Conservation (phyloP, 2,329 filamentous ascomycete species). For the Exophiala calicioides region DNA sequence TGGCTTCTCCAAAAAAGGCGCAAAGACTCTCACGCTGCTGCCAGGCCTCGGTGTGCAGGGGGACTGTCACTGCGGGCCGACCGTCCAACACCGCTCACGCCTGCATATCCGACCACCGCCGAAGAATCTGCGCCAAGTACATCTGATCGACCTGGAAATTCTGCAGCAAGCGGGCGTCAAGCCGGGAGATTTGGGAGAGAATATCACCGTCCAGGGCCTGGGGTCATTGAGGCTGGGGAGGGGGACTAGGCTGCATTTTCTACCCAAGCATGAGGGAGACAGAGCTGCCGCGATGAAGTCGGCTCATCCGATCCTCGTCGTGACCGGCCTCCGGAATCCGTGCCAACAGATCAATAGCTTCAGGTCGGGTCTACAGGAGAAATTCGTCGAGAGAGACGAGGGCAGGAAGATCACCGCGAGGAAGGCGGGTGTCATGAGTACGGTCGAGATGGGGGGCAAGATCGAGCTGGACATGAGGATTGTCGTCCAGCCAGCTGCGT, state of each 20-base stretch:
- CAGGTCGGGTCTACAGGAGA: slow-evolving; percentile 23
- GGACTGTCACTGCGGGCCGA: slow-evolving; percentile 31
- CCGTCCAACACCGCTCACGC: slow-evolving; percentile 31
- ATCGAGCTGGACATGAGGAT: slow-evolving; percentile 30
- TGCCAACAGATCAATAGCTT: slow-evolving; percentile 31
- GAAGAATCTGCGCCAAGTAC: slow-evolving; percentile 35
- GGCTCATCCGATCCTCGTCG: slow-evolving; percentile 18
- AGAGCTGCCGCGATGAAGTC: not conserved
- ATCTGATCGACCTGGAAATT: slow-evolving; percentile 32
- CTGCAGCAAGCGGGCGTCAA: slow-evolving; percentile 18
- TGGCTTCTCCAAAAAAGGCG: slow-evolving; percentile 31
- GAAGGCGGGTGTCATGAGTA: slow-evolving; percentile 31
- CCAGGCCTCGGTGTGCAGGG: slow-evolving; percentile 31
- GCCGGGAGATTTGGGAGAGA: slow-evolving; percentile 32
- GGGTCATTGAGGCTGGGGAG: slow-evolving; percentile 21
- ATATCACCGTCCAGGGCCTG: slow-evolving; percentile 33
- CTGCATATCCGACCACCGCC: slow-evolving; percentile 28
- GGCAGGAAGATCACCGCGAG: slow-evolving; percentile 25
- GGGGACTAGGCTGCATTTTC: slow-evolving; percentile 30
- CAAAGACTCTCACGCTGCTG: slow-evolving; percentile 29
- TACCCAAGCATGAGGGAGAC: too few species aligned
- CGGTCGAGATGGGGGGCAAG: slow-evolving; percentile 29
- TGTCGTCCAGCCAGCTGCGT: slow-evolving; percentile 26
- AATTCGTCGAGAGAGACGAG: slow-evolving; percentile 25
- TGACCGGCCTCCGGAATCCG: slow-evolving; percentile 31